Percentiles rank a stretch among this genome's conserved stretches.
Conservation (phyloP, 2,329 filamentous ascomycete genomes). For the Calonectria hawksworthii region DNA sequence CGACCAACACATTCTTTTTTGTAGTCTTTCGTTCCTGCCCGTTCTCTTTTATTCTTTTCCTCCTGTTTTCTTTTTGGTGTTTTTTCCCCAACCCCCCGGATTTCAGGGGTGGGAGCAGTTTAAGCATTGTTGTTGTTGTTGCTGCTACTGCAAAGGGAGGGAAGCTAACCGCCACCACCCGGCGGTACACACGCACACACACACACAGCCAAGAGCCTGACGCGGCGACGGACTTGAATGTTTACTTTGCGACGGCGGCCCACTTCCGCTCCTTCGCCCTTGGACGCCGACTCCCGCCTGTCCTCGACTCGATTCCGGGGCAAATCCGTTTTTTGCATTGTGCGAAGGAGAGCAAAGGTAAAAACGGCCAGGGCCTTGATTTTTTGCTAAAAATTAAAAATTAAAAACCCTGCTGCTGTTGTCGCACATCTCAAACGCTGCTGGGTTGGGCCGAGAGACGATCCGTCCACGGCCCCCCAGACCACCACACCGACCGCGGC, state of each 20-base stretch:
- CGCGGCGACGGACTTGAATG: constrained; percentile 36
- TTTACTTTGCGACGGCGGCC: constrained; percentile 44
- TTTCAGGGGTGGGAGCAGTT: neutral
- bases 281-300: constrained; percentile 22
- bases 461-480: constrained; percentile 17
- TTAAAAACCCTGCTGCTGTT: constrained; percentile 6
- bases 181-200: constrained; percentile 2
- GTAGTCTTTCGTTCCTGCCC: neutral
- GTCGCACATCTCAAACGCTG: constrained; percentile 14
- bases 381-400: constrained; percentile 19
- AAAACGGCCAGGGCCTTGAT: neutral
- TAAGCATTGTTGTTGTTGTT: neutral
- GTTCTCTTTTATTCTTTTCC: neutral
- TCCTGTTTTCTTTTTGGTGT: neutral
- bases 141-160: constrained; percentile 4
- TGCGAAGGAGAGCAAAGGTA: constrained; percentile 28
- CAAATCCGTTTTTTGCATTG: constrained; percentile 21
- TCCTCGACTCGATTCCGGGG: constrained; percentile 23
- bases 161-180: constrained; percentile 5
- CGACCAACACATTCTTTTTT: constrained; percentile 6
- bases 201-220: constrained; percentile 22
- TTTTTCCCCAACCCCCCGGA: neutral
- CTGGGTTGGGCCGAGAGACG: constrained; percentile 22
- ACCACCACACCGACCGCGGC: constrained; percentile 16
- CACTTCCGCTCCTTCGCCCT: constrained; percentile 32